phyloP scores from a whole-genome alignment of 148 eudicot genomes.

The Amaranthus cruentus region DNA sequence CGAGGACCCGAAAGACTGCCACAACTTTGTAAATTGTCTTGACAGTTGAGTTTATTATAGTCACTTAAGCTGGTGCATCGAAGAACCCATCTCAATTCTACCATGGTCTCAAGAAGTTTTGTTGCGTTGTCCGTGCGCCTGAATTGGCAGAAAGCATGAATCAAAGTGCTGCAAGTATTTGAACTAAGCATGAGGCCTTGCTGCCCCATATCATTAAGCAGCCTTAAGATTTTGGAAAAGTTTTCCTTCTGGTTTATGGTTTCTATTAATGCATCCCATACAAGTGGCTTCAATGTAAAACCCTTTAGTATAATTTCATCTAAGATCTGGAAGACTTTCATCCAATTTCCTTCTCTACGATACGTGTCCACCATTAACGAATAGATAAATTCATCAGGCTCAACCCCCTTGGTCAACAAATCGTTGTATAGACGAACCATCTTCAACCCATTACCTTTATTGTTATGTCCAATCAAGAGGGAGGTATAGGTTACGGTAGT shows the following conservation, averaged over 20 bases:
- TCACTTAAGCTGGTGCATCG: constrained; percentile 32
- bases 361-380: constrained; percentile 42
- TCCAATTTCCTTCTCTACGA: constrained; percentile 47
- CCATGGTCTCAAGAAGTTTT: constrained; percentile 40
- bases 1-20: constrained; percentile 24
- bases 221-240: constrained; percentile 32
- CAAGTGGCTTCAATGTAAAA: constrained; percentile 30
- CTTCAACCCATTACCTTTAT: constrained; percentile 43
- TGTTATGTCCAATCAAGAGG: constrained; percentile 58
- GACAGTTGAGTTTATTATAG: constrained; percentile 21
- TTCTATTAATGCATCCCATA: constrained; percentile 34
- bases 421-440: constrained; percentile 63
- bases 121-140: constrained; percentile 41
- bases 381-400: constrained; percentile 56
- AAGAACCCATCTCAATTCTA: constrained; percentile 51
- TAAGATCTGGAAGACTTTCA: constrained; percentile 43
- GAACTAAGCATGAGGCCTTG: constrained; percentile 54
- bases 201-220: constrained; percentile 50
- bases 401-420: constrained; percentile 52
- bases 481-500: constrained; percentile 52
- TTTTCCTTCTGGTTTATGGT: constrained; percentile 33
- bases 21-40: constrained; percentile 16
- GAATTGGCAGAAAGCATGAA: constrained; percentile 36
- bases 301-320: constrained; percentile 50
- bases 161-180: constrained; percentile 43